Base-by-base conservation (phyloP, 2,329 filamentous ascomycete species). In the Botryotinia narcissicola region DNA sequence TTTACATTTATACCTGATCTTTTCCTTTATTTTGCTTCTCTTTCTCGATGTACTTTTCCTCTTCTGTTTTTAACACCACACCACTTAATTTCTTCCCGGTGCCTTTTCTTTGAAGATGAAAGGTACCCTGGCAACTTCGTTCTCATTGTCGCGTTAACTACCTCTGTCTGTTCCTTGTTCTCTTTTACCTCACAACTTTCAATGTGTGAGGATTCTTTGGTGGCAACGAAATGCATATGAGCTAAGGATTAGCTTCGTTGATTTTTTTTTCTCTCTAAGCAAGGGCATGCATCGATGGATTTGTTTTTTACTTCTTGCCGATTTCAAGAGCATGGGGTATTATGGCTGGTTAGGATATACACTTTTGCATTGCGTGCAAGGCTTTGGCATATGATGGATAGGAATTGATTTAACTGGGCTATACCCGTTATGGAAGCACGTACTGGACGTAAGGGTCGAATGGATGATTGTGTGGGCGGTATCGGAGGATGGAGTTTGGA, bases 341-440 rank as follows among this genome's bases (percentile, higher is more conserved):
- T n/a, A 70, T 46, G 54, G 68, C 60, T 62, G 68, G 54, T 25
- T 29, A 70, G 40, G 68, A 70, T 70, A 70, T 46, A 70, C 48
- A 42, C 40, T 40, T 69, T 62, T 70, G 68, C 37, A 60, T 70
- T 62, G 40, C 54, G 51, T 70, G 68, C 68, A 44, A 62, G 68
- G 57, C 68, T 70, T 70, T 46, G 68, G 68, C 68, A 70, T 62
- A 70, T 46, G n/a, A 70, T 46, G 54, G 25, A 62, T 70, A 8
- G 37, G 54, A 32, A 61, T n/a, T 44, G 42, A 61, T 35, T 44
- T 16, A 46, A 70, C 10, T 70, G 32, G 54, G 29, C 42, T 69
- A 69, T 42, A 57, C 66, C 48, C 40, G n/a, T 42, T 32, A 25
- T 57, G 54, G 22, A 61, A 61, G 54, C 42, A 44, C 37, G 44